Evolutionary conservation across 352 stramenopile species (phyloP), one percentile per base, ranked within the genome.

Genomic region (Globisporangium abappressorium): DNA sequence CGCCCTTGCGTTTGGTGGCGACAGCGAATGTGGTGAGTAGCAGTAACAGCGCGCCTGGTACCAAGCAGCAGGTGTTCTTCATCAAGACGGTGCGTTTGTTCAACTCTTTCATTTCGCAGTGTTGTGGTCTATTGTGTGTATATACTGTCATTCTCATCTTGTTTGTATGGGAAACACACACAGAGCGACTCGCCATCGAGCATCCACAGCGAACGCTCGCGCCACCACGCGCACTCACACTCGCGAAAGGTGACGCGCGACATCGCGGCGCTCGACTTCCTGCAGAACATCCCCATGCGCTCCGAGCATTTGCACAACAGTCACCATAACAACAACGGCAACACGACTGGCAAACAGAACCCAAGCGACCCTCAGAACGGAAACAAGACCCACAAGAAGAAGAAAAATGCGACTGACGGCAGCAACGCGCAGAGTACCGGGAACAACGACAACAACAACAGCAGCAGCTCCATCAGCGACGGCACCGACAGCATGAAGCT

Each of bases 261-360:
- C 74, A 96, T 96, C 51, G 87, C 87, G 20, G 90, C 90, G 28
- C 71, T 97, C 26, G 90, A 96, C 63, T 97, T 97, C 67, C 74
- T 97, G 18, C 85, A 93, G 57, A 94, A 84, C 70, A 95, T 97
- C 59, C 83, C 90, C 49, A 96, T 97, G 88, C 76, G 74, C 5
- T 85, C 80, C 26, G 89, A 97, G 71, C 20, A 49, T 22, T 53
- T 49, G 20, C 49, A 60, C n/a, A 46, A 55, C 34, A n/a, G 46
- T 57, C 12, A 62, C 49, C 53, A 36, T 1, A 54, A 57, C 14
- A 63, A 60, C 18, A 55, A 51, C 8, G 28, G 34, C 47, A 54
- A 12, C 9, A 22, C 9, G 6, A 22, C 18, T 3, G 11, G 2
- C 7, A 22, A 22, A 1, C 43, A 34, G 20, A 47, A 56, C 11